Evolutionary conservation across 805 yeast genomes (phyloP).

Genomic region (Yarrowia sp.): DNA sequence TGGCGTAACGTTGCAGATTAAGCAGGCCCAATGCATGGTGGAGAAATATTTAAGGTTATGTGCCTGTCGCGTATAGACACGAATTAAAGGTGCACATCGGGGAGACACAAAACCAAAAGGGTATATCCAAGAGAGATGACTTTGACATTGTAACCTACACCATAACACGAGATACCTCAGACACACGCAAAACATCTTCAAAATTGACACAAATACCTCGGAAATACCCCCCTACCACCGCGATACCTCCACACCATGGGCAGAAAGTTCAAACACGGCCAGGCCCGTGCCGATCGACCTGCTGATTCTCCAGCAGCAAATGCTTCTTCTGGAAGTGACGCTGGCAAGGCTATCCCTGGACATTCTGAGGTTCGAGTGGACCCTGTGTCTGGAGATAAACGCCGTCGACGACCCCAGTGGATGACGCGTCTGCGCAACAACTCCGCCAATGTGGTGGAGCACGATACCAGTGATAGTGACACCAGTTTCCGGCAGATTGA

Average conservation of each 20-base stretch:
- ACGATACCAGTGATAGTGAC: constrained; percentile 25
- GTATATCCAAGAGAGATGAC: neutral
- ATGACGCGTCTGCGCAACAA: constrained; percentile 26
- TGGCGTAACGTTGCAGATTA: constrained; percentile 9
- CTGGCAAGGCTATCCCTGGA: constrained; percentile 34
- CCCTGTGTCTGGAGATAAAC: constrained; percentile 32
- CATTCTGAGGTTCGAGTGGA: constrained; percentile 35
- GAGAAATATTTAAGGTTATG: constrained; percentile 8
- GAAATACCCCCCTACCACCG: neutral
- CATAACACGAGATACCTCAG: constrained; percentile 1
- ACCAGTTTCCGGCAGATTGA: constrained; percentile 3
- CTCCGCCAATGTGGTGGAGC: constrained; percentile 19
- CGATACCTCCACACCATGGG: constrained; percentile 21
- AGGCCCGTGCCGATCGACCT: constrained; percentile 4
- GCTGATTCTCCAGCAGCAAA: constrained; percentile 26
- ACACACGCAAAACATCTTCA: neutral
- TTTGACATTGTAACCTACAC: neutral
- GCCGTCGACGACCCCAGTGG: constrained; percentile 36
- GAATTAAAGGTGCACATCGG: neutral
- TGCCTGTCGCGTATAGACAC: constrained; percentile 10
- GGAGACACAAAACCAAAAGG: constrained; percentile 3
- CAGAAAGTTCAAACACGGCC: constrained; percentile 9
- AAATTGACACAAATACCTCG: neutral
- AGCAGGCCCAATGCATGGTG: constrained; percentile 20
- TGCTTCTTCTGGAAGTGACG: constrained; percentile 33